phyloP scores from a whole-genome alignment of 2,329 filamentous ascomycete species.

The Fusarium torreyae region DNA sequence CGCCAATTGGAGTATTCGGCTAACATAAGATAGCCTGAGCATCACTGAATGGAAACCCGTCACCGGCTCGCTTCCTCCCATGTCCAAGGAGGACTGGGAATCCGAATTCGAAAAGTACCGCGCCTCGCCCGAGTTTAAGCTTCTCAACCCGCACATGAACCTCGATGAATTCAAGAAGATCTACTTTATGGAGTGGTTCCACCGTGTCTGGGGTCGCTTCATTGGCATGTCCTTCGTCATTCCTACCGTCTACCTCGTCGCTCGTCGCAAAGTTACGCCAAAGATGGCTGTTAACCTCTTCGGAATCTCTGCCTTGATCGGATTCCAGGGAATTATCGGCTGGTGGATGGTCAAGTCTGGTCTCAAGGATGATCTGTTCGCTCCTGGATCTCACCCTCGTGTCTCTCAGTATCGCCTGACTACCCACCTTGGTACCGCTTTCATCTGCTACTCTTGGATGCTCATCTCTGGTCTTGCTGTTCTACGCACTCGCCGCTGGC shows the following conservation, averaged over 20 bases:
- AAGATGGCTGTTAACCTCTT: constrained; percentile 83
- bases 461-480: constrained; percentile 89
- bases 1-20: not conserved
- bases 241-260: constrained; percentile 90
- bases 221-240: constrained; percentile 92
- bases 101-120: constrained; percentile 94
- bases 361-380: constrained; percentile 95
- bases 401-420: constrained; percentile 96
- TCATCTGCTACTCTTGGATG: constrained; percentile 95
- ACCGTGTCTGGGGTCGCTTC: constrained; percentile 93
- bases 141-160: constrained; percentile 93
- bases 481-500: constrained; percentile 81
- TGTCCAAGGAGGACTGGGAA: constrained; percentile 86
- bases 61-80: constrained; percentile 89
- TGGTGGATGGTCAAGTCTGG: constrained; percentile 99
- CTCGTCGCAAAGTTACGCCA: constrained; percentile 81
- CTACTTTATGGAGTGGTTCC: constrained; percentile 99
- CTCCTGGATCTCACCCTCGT: constrained; percentile 88
- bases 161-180: constrained; percentile 97
- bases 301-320: constrained; percentile 90
- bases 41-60: constrained; percentile 99
- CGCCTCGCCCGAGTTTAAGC: constrained; percentile 90
- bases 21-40: constrained; percentile 75
- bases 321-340: constrained; percentile 93
- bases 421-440: constrained; percentile 90